Base-by-base conservation (phyloP, 495 filamentous ascomycete genomes). In the Lophiostoma macrostomum region DNA sequence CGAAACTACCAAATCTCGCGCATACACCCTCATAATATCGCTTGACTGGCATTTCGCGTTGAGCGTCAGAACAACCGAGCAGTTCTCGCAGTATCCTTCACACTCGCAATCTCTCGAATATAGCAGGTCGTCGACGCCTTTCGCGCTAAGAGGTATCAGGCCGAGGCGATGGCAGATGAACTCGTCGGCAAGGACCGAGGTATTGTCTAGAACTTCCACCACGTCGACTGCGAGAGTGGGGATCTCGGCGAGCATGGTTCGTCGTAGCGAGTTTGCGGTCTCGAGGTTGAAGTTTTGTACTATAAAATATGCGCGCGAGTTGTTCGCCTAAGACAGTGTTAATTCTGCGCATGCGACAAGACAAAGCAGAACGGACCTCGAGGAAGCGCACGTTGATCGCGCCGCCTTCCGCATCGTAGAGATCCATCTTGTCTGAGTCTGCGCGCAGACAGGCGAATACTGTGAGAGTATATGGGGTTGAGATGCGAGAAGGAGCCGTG, bases 91-190 rank as follows among this genome's bases (percentile, higher is more conserved):
- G 74, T 89, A 85, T 58, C 88, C 81, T 42, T 96, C 91, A 75
- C 93, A 98, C n/a, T 91, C 87, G 75, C 93, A 98, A 69, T 97
- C 93, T 48, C 91, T 84, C n/a, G 86, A 86, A 73, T 95, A 95
- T 50, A 84, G 75, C 24, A 97, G 77, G 42, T 87, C 82, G 42
- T 96, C 89, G 67, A 91, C 84, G 64, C 87, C 84, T 53, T 85
- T 84, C 37, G 88, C 85, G 69, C 84, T 84, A 7, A 98, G 80
- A 10, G 94, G 94, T 51, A 97, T 82, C 25, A 98, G 82, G 25
- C 93, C 93, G 4, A 98, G 80, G 20, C 93, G 87, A 73, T 98
- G 93, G 29, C 85, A 81, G 60, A 98, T 82, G 73, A 97, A 95
- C 68, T 98, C 93, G 69, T 98, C 93, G 31, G 93, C 85, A 7